Conservation (phyloP, 352 stramenopile genomes). For the Pythium volutum region DNA sequence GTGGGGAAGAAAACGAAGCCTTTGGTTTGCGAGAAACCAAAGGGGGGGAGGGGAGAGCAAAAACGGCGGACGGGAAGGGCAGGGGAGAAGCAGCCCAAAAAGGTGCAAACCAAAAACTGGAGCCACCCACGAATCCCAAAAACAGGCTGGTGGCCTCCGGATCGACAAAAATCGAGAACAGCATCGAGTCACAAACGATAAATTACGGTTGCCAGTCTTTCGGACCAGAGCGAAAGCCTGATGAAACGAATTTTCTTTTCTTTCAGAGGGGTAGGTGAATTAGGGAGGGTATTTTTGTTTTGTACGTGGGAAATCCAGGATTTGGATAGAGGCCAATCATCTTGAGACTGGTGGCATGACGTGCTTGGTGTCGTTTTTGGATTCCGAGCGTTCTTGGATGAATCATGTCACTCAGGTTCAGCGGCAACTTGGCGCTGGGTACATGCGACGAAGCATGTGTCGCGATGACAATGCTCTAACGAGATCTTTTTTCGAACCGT, state of each 20-base stretch:
- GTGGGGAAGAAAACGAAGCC: slow-evolving; percentile 29
- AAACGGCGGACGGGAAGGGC: slow-evolving; percentile 6
- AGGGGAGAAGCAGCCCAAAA: slow-evolving; percentile 13
- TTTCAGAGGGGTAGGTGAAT: slow-evolving; percentile 24
- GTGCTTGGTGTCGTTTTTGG: background rate
- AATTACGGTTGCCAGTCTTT: slow-evolving; percentile 3
- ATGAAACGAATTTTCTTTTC: slow-evolving; percentile 24
- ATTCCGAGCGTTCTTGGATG: too few species aligned
- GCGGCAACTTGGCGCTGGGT: background rate
- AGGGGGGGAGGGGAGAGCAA: slow-evolving; percentile 8
- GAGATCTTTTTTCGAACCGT: background rate
- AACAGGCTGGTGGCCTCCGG: slow-evolving; percentile 11
- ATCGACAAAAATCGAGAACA: slow-evolving; percentile 24
- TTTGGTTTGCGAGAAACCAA: slow-evolving; percentile 17
- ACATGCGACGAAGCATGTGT: slow-evolving; percentile 3
- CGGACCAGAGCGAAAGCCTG: background rate
- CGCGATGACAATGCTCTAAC: slow-evolving; percentile 1
- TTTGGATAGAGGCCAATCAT: slow-evolving; percentile 18
- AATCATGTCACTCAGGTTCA: slow-evolving; percentile 4
- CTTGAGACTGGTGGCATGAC: slow-evolving; percentile 7
- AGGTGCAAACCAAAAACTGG: slow-evolving; percentile 12
- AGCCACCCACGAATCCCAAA: slow-evolving; percentile 26
- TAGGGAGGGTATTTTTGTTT: slow-evolving; percentile 14
- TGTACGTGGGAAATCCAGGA: slow-evolving; percentile 8
- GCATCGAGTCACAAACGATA: slow-evolving; percentile 2